Conservation (phyloP, 331 rosid genomes). For the Dryas integrifolia region DNA sequence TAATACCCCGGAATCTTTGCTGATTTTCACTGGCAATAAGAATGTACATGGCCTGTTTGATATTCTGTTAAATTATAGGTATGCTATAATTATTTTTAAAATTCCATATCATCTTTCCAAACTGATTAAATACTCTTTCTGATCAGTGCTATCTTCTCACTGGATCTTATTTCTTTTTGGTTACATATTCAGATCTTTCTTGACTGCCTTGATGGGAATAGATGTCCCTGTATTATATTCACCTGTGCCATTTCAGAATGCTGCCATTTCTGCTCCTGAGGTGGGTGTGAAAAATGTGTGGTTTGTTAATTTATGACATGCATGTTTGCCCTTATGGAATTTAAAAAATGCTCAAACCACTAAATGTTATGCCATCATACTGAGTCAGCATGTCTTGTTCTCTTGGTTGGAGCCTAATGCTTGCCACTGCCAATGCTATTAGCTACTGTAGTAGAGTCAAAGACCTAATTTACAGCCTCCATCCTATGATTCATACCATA, state of each 20-base stretch:
- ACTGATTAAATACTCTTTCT: slow-evolving; percentile 23
- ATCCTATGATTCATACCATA: background rate
- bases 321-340: background rate
- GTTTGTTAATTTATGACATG: background rate
- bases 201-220: slow-evolving; percentile 62
- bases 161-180: slow-evolving; percentile 12
- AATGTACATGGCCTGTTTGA: slow-evolving; percentile 76
- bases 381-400: background rate
- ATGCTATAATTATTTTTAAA: slow-evolving; percentile 14
- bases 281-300: slow-evolving; percentile 35
- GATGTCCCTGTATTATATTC: slow-evolving; percentile 85
- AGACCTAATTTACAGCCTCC: background rate
- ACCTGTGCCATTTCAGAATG: slow-evolving; percentile 77
- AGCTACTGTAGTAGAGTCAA: background rate
- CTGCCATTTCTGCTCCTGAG: slow-evolving; percentile 77
- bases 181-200: slow-evolving; percentile 54
- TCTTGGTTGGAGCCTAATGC: background rate
- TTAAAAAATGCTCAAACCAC: background rate
- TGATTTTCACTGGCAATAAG: slow-evolving; percentile 65
- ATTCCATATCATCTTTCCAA: slow-evolving; percentile 2
- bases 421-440: background rate
- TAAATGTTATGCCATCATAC: background rate
- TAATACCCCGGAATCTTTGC: slow-evolving; percentile 73
- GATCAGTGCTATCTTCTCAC: slow-evolving; percentile 17
- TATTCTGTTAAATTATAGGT: slow-evolving; percentile 84